Evolutionary conservation across 2,329 filamentous ascomycete species (phyloP), one percentile per base, ranked within the genome.

Genomic region (Beauveria bassiana): DNA sequence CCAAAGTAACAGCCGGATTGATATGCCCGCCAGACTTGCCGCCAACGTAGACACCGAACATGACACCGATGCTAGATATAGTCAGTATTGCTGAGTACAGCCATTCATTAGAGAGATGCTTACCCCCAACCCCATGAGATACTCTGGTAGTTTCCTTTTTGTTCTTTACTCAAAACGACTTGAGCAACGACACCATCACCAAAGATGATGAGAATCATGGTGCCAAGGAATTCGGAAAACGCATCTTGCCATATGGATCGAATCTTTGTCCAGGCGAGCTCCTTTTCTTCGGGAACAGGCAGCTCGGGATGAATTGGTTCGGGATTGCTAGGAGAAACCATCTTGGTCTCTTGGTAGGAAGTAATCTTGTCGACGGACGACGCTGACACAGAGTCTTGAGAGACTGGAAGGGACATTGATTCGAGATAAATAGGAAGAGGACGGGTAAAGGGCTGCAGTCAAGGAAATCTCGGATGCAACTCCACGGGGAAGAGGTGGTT

Each of bases 111-210:
- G 54, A 20, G 16, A 22, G 12, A 59, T 45, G 68, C 77, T 75
- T 70, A 79, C 76, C 77, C 78, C 77, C 77, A 81, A 42, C 77
- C 77, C 76, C 78, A 80, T 4, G 75, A 77, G 61, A 81, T 80
- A 62, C 76, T 79, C 67, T 79, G 75, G 64, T 79, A 80, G 62
- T 77, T 70, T 47, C 82, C 81, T 67, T 79, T 81, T 16, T 69
- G 69, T 28, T 68, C 71, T 4, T 70, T 71, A 62, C 83, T 86
- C 14, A 90, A 78, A 0, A 85, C 74, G 0, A 89, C 86, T 70
- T 90, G 88, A 3, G 87, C 87, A 22, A 90, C 85, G 60, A 84
- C 84, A n/a, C 86, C 87, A 64, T 90, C 83, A 4, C 87, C 87
- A 67, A 90, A 90, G 46, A 90, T 73, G 62, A 90, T 77, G 64